Evolutionary conservation across 164 flowering plant genomes (phyloP), one percentile per base, ranked within the genome.

Genomic region (Echeveria elegans): DNA sequence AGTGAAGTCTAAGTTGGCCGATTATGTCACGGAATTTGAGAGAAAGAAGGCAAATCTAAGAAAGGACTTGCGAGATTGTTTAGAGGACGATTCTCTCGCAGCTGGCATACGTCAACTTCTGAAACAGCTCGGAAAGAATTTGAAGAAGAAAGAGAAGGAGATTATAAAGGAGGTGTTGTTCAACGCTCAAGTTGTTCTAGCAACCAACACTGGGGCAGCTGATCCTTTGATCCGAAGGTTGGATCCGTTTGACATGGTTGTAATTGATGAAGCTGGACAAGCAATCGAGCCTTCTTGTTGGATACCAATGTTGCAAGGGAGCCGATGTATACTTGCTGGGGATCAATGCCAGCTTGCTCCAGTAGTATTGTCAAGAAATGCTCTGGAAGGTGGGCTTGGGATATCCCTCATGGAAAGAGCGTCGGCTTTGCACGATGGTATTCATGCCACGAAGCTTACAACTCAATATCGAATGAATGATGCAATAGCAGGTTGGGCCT

Each of bases 61-160:
- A 69, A 92, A 76, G 74, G 98, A 92, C 68, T 72, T 88, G 21
- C 78, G 90, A 38, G 85, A 78, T 38, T 88, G 96, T 73, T 71
- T 90, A 32, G 82, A 77, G 70, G 96, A 90, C 79, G 98, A 92
- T 75, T 87, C 95, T 67, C 80, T 90, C 62, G 96, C 98, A 66
- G 89, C 95, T 60, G 98, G 96, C 48, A 92, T 92, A 65, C 95
- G 96, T 50, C 98, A 90, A 74, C 96, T 92, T 75, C 72, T 92
- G 61, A 92, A 90, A 74, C 96, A 90, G 78, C 85, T 87, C 45
- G 92, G 87, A 43, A 90, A 87, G 80, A 7, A 80, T 34, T 68
- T 88, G 64, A 87, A 88, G 77, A 92, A 85, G 80, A 86, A 89
- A 76, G 96, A 88, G 73, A 88, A 87, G 77, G 92, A 92, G 71